Evolutionary conservation across 2,329 filamentous ascomycete species (phyloP).

Genomic region (Thyridium curvatum): DNA sequence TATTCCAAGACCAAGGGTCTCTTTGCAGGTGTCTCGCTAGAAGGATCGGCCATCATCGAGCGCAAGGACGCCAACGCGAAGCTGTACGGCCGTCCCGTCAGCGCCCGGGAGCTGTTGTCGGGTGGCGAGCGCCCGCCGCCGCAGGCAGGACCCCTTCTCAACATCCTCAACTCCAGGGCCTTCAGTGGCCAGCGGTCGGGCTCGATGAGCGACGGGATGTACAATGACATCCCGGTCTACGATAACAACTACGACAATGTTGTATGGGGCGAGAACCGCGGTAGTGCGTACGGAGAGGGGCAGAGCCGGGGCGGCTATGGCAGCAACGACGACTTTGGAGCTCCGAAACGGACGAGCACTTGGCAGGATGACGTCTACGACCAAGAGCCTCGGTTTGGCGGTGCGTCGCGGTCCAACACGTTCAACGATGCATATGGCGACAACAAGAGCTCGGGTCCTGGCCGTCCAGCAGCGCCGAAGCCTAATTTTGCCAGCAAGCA

Average conservation of each 20-base stretch:
- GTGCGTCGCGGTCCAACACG: slow-evolving; percentile 44
- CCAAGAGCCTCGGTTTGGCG: slow-evolving; percentile 33
- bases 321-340: slow-evolving; percentile 41
- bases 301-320: slow-evolving; percentile 20
- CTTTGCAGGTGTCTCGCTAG: slow-evolving; percentile 90
- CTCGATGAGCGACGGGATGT: slow-evolving; percentile 57
- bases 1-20: slow-evolving; percentile 98
- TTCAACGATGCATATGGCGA: slow-evolving; percentile 33
- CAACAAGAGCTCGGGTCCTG: slow-evolving; percentile 51
- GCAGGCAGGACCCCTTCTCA: slow-evolving; percentile 77
- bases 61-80: slow-evolving; percentile 95
- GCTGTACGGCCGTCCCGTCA: slow-evolving; percentile 78
- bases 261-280: slow-evolving; percentile 64
- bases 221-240: slow-evolving; percentile 91
- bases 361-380: slow-evolving; percentile 76
- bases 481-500: slow-evolving; percentile 67
- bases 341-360: slow-evolving; percentile 56
- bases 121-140: slow-evolving; percentile 74
- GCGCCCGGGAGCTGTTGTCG: slow-evolving; percentile 73
- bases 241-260: slow-evolving; percentile 76
- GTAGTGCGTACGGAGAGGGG: slow-evolving; percentile 65
- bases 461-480: slow-evolving; percentile 80
- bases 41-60: slow-evolving; percentile 90
- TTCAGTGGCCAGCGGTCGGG: slow-evolving; percentile 62
- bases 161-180: slow-evolving; percentile 74